Evolutionary conservation across 306 rosid genomes (phyloP).

Genomic region (Casuarina glauca): DNA sequence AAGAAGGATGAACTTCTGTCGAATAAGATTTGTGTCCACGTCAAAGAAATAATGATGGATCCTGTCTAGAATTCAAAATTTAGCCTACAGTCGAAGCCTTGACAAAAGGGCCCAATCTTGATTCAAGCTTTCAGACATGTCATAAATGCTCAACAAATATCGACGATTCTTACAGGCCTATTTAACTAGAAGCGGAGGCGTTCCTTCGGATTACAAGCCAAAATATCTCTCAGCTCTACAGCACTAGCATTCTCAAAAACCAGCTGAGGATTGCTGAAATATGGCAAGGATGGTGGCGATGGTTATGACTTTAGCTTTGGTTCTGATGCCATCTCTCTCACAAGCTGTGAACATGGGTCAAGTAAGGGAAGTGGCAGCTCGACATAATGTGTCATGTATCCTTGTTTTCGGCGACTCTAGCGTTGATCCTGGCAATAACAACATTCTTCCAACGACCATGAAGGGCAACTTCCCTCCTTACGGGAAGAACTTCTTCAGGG

Average conservation of each 20-base stretch:
- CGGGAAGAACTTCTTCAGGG: conserved; percentile 57
- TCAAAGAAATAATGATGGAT: neutral
- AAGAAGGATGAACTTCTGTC: no score
- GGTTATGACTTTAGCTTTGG: neutral
- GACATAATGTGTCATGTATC: conserved; percentile 42
- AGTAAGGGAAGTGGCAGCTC: conserved; percentile 31
- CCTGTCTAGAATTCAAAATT: neutral
- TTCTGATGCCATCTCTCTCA: conserved; percentile 30
- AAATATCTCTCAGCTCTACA: neutral
- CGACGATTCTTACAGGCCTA: neutral
- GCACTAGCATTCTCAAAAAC: neutral
- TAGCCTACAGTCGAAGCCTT: neutral
- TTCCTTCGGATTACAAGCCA: no score
- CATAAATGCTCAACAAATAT: neutral
- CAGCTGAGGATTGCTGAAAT: no score
- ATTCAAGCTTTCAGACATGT: neutral
- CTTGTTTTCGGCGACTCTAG: conserved; percentile 81
- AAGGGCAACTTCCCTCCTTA: conserved; percentile 77
- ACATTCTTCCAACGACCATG: conserved; percentile 51
- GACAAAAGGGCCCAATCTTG: neutral
- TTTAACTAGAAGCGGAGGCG: neutral
- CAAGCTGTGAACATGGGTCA: conserved; percentile 17
- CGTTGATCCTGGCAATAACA: conserved; percentile 82
- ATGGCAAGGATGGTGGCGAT: neutral
- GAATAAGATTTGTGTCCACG: no score